Base-by-base conservation (phyloP, 306 rosid genomes). In the Vicia faba region DNA sequence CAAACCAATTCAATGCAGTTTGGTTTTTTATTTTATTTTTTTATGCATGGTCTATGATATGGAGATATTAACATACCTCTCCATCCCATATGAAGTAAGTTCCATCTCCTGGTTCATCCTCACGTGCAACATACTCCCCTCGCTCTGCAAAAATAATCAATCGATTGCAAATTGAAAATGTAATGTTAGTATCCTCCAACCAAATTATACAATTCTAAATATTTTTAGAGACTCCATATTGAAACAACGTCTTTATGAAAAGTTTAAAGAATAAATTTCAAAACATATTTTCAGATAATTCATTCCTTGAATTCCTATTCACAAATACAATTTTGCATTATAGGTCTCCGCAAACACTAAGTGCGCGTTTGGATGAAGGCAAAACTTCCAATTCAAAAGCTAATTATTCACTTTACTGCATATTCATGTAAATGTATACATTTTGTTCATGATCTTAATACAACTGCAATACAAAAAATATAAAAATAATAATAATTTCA, bases 71-170 rank as follows among this genome's bases (percentile, higher is more conserved):
- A 41, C 75, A 71, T 81, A 93, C 98, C 92, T 88, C 95, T 76
- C 98, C 97, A 60, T 88, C 90, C 95, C 84, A 82, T 45, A 93
- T 75, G 83, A 93, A 93, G 88, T 88, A 90, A 73, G 88, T 75
- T 11, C 95, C 97, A 69, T 81, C 91, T 9, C 89, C 95, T 3
- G 64, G 57, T 74, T 89, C 90, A 46, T 89, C 98, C 80, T 84
- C 96, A 11, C 85, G 95, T 44, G 79, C 95, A 75, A 89, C 82
- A 76, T 77, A 77, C 26, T 79, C 91, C 64, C 96, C 87, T 11
- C 58, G 61, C 65, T 83, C 98, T 93, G 71, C 78, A 83, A 23
- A 23, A 50, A 49, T 25, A 70, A 44, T 10, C 40, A 49, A 69
- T 23, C 49, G 59, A 67, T 48, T n/a, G 23, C 46, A 38, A 75